Base-by-base conservation (phyloP, 148 eudicot genomes). In the Silene latifolia region DNA sequence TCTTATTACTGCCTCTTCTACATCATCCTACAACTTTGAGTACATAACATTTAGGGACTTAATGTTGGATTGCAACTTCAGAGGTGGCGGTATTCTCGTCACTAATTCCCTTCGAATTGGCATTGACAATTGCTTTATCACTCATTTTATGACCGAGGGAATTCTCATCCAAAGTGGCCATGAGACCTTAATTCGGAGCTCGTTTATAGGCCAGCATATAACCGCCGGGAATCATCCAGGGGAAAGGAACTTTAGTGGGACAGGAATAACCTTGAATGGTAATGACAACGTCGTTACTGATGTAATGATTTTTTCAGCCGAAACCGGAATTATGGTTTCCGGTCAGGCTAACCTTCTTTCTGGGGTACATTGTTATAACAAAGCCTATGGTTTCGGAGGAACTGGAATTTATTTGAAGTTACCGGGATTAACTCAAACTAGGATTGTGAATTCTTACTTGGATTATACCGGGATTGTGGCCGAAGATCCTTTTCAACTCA, bases 281-380 rank as follows among this genome's bases (percentile, higher is more conserved):
- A 95, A 95, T 35, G 98, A 95, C 80, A 95, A 95, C 67, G 84
- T 89, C 0, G 82, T 95, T 69, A 85, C 86, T 1, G 93, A 95
- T 58, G 91, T 86, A 5, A 87, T 92, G 5, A 87, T 95, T 2
- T 95, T 94, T 72, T 94, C 98, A 0, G 98, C 98, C 5, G 80
- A 77, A 11, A 85, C 76, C 2, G 98, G 98, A 0, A 83, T 95
- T 4, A 24, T 89, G 57, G 47, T 95, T 1, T 76, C 86, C 1
- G 98, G 98, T 0, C 93, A 87, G 39, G 98, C 97, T 13, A 95
- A 95, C 64, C 66, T 80, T 2, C 48, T 95, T 3, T 81, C 93
- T 3, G 98, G 96, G 8, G 92, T 95, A 7, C 98, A 95, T 83
- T 92, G 96, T 51, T 94, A 94, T 72, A 92, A 94, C 76, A 94